Conservation (phyloP, 257 asterid genomes). For the Solanum rostratum region DNA sequence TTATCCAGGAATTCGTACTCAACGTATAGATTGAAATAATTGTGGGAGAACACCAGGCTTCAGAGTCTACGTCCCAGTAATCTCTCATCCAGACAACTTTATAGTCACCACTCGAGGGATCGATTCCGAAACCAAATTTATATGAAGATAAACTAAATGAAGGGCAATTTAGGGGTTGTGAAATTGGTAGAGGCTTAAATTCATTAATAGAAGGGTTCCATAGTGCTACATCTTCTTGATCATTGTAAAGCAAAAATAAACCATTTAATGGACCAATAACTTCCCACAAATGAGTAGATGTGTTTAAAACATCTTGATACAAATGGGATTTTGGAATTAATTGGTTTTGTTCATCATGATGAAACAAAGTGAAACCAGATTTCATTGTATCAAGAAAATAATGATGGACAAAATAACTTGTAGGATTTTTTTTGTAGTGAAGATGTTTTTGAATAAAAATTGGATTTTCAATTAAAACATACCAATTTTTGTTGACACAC, state of each 20-base stretch:
- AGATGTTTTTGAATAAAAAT: constrained; percentile 21
- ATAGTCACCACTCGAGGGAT: constrained; percentile 15
- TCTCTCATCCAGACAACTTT: constrained; percentile 24
- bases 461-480: constrained; percentile 20
- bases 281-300: constrained; percentile 4
- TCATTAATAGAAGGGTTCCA: constrained; percentile 36
- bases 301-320: neutral
- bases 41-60: constrained; percentile 3
- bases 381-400: constrained; percentile 5
- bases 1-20: constrained; percentile 29
- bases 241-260: constrained; percentile 13
- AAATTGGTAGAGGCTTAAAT: constrained; percentile 23
- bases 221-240: constrained; percentile 11
- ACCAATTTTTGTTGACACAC: constrained; percentile 31
- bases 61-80: constrained; percentile 10
- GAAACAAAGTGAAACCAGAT: constrained; percentile 16
- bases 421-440: neutral
- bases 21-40: constrained; percentile 25
- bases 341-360: neutral
- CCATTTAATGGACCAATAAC: constrained; percentile 37
- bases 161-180: constrained; percentile 6
- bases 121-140: constrained; percentile 31
- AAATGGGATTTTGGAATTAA: neutral
- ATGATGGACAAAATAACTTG: constrained; percentile 23
- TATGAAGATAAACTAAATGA: constrained; percentile 1